Evolutionary conservation across 257 asterid genomes (phyloP).

Genomic region (Plantago elongata): DNA sequence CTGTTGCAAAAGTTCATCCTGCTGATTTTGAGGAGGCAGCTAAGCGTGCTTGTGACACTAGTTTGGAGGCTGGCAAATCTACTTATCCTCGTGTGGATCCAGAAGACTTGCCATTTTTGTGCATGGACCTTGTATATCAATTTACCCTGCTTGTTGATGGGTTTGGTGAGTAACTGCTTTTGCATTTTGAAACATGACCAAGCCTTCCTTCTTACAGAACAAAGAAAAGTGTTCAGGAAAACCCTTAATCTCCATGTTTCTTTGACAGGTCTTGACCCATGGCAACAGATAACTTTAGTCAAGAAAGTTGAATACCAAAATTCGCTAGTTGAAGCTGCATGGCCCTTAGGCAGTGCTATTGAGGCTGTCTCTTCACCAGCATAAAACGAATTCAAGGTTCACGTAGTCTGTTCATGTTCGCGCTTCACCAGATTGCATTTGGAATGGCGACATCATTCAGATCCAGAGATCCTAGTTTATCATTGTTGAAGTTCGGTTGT

Average conservation of each 20-base stretch:
- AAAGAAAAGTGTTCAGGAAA: not conserved
- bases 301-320: slow-evolving; percentile 50
- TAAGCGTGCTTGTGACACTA: slow-evolving; percentile 70
- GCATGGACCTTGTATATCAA: slow-evolving; percentile 96
- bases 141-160: slow-evolving; percentile 85
- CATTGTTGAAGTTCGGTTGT: slow-evolving; percentile 6
- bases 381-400: slow-evolving; percentile 9
- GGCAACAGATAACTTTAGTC: slow-evolving; percentile 55
- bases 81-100: slow-evolving; percentile 50
- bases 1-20: slow-evolving; percentile 80
- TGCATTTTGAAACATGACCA: not conserved
- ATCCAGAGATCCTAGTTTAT: slow-evolving; percentile 18
- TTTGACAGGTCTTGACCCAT: slow-evolving; percentile 55
- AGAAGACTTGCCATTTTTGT: slow-evolving; percentile 77
- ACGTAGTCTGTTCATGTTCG: slow-evolving; percentile 7
- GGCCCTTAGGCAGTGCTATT: slow-evolving; percentile 87
- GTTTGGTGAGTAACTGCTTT: slow-evolving; percentile 61
- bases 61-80: slow-evolving; percentile 55
- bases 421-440: slow-evolving; percentile 4
- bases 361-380: slow-evolving; percentile 52
- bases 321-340: slow-evolving; percentile 67
- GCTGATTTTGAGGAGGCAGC: slow-evolving; percentile 83
- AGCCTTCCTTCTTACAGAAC: too few relatives aligned
- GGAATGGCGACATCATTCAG: slow-evolving; percentile 7
- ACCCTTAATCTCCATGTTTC: not conserved